Percentiles rank a stretch among this genome's conserved stretches.
These are phyloP conservation scores for Sextonia rubra DNA, from an alignment of 164 flowering plant species.

Conservation along the genomic window DNA sequence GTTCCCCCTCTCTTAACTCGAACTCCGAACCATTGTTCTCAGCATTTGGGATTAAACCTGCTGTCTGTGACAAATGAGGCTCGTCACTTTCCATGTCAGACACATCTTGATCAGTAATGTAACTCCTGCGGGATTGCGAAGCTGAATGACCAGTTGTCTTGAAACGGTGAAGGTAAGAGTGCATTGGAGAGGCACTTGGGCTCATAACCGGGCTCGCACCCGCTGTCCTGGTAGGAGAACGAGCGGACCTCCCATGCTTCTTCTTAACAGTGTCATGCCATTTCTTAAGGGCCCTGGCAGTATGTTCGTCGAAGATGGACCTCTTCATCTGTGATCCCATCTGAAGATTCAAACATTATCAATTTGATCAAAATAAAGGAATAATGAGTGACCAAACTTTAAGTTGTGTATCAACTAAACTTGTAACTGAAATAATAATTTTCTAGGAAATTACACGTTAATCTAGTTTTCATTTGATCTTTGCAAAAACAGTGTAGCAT, in stretches of 20 bases:
- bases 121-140: neutral
- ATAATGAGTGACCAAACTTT: neutral
- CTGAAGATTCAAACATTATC: constrained; percentile 27
- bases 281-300: constrained; percentile 69
- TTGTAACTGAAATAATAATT: neutral
- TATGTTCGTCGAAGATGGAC: constrained; percentile 82
- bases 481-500: too few species aligned
- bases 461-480: neutral
- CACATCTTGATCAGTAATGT: constrained; percentile 17
- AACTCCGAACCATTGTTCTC: constrained; percentile 13
- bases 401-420: neutral
- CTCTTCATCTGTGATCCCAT: constrained; percentile 95
- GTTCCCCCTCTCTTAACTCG: constrained; percentile 1
- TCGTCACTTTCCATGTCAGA: constrained; percentile 27
- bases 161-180: constrained; percentile 4
- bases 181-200: constrained; percentile 29
- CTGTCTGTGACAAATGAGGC: constrained; percentile 8
- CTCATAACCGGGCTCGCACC: constrained; percentile 24
- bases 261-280: constrained; percentile 73
- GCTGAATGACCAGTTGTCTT: constrained; percentile 19
- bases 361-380: neutral
- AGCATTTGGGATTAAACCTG: constrained; percentile 19
- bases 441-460: too few species aligned
- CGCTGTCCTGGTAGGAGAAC: constrained; percentile 19
- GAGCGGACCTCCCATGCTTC: constrained; percentile 18